These are phyloP conservation scores for Casuarina equisetifolia DNA, from an alignment of 306 rosid genomes.

Conservation along the genomic window DNA sequence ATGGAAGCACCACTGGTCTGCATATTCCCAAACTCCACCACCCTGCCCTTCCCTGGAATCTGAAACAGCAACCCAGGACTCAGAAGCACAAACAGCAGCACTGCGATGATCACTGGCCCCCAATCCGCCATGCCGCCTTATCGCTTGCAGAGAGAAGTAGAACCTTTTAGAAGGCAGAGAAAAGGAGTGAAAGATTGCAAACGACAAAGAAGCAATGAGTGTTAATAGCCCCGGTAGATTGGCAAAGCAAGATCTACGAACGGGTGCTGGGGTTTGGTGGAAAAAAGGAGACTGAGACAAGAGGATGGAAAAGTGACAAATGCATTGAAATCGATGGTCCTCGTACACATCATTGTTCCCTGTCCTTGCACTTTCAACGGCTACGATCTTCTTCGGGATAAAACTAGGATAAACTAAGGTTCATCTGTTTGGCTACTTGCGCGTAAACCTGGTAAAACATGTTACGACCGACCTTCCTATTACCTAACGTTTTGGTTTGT, in stretches of 20 bases:
- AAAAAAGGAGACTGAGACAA: neutral
- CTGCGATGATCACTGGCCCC: constrained; percentile 82
- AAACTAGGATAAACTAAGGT: neutral
- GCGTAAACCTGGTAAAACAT: too few species aligned
- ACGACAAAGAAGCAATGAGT: neutral
- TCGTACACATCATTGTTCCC: neutral
- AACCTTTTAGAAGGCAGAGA: neutral
- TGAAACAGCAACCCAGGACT: constrained; percentile 77
- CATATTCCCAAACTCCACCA: constrained; percentile 74
- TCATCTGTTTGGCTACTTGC: too few species aligned
- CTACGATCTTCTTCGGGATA: constrained; percentile 13
- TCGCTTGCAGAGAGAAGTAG: neutral
- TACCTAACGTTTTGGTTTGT: too few species aligned
- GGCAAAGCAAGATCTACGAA: constrained; percentile 12
- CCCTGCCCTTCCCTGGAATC: constrained; percentile 52
- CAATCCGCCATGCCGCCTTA: constrained; percentile 63
- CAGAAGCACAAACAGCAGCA: constrained; percentile 64
- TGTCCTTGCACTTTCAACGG: constrained; percentile 30
- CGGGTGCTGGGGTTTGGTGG: neutral
- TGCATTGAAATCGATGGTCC: neutral
- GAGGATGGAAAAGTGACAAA: constrained; percentile 3
- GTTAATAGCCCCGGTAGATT: neutral
- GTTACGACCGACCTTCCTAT: too few species aligned
- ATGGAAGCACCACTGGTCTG: constrained; percentile 76
- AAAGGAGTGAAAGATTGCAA: neutral